These are phyloP conservation scores for Nicotiana paniculata DNA, from an alignment of 257 asterid species.

Conservation along the genomic window DNA sequence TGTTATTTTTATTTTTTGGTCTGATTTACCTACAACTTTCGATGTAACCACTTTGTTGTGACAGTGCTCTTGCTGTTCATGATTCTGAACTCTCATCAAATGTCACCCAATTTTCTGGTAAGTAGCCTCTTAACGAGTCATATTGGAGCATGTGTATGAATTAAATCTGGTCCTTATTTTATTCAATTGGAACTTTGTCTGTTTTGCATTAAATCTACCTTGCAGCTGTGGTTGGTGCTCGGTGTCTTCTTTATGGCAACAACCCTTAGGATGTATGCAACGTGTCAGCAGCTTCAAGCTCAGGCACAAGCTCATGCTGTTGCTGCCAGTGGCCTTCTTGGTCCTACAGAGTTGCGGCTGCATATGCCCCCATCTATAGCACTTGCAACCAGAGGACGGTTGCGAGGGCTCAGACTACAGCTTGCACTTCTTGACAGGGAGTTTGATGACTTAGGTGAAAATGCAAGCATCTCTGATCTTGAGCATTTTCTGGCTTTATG, in stretches of 20 bases:
- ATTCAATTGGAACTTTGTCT: neutral
- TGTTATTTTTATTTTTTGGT: slow-evolving; percentile 2
- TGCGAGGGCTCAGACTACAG: slow-evolving; percentile 98
- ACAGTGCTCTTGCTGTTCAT: slow-evolving; percentile 94
- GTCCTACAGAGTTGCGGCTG: slow-evolving; percentile 90
- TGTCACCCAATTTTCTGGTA: slow-evolving; percentile 97
- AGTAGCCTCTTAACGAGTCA: slow-evolving; percentile 25
- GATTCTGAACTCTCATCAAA: slow-evolving; percentile 97
- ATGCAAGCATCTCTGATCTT: slow-evolving; percentile 5
- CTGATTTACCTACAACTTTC: slow-evolving; percentile 13
- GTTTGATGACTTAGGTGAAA: slow-evolving; percentile 85
- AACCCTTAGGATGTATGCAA: slow-evolving; percentile 90
- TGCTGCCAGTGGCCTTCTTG: slow-evolving; percentile 92
- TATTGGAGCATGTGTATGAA: neutral
- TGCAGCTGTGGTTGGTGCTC: slow-evolving; percentile 95
- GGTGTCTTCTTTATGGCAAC: slow-evolving; percentile 97
- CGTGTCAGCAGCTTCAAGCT: slow-evolving; percentile 99
- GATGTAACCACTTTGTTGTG: slow-evolving; percentile 19
- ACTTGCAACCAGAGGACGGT: slow-evolving; percentile 86
- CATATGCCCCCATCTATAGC: slow-evolving; percentile 99
- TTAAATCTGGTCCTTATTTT: neutral
- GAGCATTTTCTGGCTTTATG: neutral
- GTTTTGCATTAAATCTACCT: neutral
- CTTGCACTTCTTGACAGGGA: slow-evolving; percentile 99
- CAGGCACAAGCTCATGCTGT: slow-evolving; percentile 99